These are phyloP conservation scores for Pyrus pyrifolia DNA, from an alignment of 306 rosid genomes.

Conservation along the genomic window DNA sequence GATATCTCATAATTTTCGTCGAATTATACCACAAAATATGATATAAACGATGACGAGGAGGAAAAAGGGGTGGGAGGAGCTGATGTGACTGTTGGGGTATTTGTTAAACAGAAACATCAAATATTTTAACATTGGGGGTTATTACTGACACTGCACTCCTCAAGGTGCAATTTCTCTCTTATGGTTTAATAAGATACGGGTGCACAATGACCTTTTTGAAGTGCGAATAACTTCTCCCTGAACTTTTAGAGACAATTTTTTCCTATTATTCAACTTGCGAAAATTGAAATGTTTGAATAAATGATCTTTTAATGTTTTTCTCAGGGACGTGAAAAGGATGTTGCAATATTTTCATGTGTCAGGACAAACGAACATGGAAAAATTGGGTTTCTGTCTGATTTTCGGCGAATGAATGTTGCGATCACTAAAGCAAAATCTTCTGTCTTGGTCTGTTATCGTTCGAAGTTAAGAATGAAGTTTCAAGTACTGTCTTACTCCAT, in stretches of 20 bases:
- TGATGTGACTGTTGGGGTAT: background rate
- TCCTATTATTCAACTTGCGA: background rate
- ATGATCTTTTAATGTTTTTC: background rate
- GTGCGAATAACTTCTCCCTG: too few species aligned
- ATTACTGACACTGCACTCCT: too few species aligned
- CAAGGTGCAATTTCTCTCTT: too few species aligned
- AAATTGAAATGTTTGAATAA: background rate
- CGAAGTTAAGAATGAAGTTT: constrained; percentile 4
- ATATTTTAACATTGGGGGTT: background rate
- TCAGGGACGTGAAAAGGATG: constrained; percentile 93
- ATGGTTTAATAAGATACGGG: too few species aligned
- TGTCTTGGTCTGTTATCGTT: constrained; percentile 51
- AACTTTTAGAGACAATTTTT: background rate
- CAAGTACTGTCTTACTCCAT: background rate
- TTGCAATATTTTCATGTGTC: constrained; percentile 86
- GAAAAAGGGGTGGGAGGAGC: background rate
- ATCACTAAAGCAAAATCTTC: constrained; percentile 96
- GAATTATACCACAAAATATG: background rate
- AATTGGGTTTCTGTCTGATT: constrained; percentile 78
- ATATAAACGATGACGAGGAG: background rate
- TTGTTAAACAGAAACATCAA: background rate
- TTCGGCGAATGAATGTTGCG: constrained; percentile 83
- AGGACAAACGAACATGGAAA: constrained; percentile 64
- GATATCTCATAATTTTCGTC: background rate
- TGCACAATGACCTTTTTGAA: too few species aligned